A percentile compares a stretch with the other conserved stretches of the same genome.
Conservation (phyloP, 2,329 filamentous ascomycete species). For the Clonostachys sp. region DNA sequence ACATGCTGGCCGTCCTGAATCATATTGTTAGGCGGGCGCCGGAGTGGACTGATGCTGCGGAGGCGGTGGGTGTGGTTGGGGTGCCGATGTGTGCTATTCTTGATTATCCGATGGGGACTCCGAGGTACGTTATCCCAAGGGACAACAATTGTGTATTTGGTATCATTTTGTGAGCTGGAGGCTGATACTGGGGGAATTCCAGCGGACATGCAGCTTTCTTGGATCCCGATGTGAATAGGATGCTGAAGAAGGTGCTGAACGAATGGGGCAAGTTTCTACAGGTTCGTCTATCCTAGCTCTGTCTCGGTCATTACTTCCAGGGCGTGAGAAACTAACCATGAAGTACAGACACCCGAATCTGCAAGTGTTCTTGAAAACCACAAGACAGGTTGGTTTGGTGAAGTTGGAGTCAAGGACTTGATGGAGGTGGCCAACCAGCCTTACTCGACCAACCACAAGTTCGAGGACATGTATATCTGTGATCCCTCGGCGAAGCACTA, state of each 20-base stretch:
- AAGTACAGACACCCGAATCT: constrained; percentile 42
- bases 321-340: background rate
- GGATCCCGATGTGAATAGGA: constrained; percentile 48
- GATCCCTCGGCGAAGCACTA: constrained; percentile 47
- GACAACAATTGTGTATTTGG: background rate
- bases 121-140: constrained; percentile 28
- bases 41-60: constrained; percentile 46
- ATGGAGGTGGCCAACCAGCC: constrained; percentile 47
- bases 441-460: constrained; percentile 32
- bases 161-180: background rate
- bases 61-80: constrained; percentile 45
- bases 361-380: constrained; percentile 41
- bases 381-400: constrained; percentile 49
- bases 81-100: constrained; percentile 49
- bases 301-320: background rate
- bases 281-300: constrained; percentile 17
- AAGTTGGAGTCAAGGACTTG: constrained; percentile 39
- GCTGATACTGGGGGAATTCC: constrained; percentile 7
- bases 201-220: constrained; percentile 48
- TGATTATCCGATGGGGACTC: constrained; percentile 53
- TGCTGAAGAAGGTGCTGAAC: constrained; percentile 50
- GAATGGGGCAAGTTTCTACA: constrained; percentile 51
- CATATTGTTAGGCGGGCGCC: constrained; percentile 47
- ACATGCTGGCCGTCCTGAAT: constrained; percentile 65
- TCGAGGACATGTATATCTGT: constrained; percentile 58